phyloP scores from a whole-genome alignment of 2,329 filamentous ascomycete genomes.

The Tympanopsis confertula region DNA sequence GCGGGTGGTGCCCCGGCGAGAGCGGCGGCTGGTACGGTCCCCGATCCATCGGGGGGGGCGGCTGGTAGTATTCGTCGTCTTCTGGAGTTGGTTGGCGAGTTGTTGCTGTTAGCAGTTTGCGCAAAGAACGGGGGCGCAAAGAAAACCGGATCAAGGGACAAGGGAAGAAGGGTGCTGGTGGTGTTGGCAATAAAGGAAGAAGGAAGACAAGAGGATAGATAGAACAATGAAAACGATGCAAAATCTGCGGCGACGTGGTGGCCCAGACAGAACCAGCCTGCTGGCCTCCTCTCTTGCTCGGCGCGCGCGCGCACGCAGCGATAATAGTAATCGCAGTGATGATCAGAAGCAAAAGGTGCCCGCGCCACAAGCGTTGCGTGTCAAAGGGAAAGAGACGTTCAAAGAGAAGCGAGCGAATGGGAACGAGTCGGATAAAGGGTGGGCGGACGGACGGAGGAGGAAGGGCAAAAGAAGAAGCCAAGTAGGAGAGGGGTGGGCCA shows the following conservation, averaged over 20 bases:
- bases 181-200: slow-evolving; percentile 6
- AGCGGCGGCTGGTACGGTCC: slow-evolving; percentile 51
- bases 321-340: no score
- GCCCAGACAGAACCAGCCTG: slow-evolving; percentile 4
- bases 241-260: slow-evolving; percentile 1
- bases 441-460: slow-evolving; percentile 2
- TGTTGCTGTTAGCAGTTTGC: slow-evolving; percentile 6
- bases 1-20: slow-evolving; percentile 52
- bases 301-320: no score
- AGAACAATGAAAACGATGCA: slow-evolving; percentile 9
- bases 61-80: slow-evolving; percentile 48
- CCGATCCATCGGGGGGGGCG: slow-evolving; percentile 37
- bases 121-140: slow-evolving; percentile 3
- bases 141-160: slow-evolving; percentile 8
- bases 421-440: slow-evolving; percentile 2
- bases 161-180: slow-evolving; percentile 8
- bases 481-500: slow-evolving; percentile 2
- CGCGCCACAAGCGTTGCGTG: no score
- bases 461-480: slow-evolving; percentile 2
- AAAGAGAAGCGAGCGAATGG: slow-evolving; percentile 8
- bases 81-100: slow-evolving; percentile 22
- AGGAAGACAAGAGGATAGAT: slow-evolving; percentile 4
- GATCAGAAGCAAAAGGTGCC: no score
- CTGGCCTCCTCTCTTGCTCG: no score
- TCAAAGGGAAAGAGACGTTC: slow-evolving; percentile 7